These are phyloP conservation scores for Ephemerocybe angulata DNA, from an alignment of 768 basidiomycete species.

Conservation along the genomic window DNA sequence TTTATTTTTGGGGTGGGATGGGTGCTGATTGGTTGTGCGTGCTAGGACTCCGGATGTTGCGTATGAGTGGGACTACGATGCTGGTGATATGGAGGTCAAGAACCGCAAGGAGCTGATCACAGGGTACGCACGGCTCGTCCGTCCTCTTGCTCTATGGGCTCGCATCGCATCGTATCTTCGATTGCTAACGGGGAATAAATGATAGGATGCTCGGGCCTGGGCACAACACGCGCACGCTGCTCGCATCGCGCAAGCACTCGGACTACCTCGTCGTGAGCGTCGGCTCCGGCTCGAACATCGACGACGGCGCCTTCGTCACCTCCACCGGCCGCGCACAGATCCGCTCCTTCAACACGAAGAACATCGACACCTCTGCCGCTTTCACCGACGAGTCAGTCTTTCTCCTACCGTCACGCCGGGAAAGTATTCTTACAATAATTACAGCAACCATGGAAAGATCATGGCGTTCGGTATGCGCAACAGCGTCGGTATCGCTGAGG, in stretches of 20 bases:
- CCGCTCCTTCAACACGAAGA: conserved; percentile 11
- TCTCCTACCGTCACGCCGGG: too few relatives aligned
- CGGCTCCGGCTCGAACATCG: conserved; percentile 13
- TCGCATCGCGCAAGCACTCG: conserved; percentile 8
- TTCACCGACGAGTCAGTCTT: conserved; percentile 6
- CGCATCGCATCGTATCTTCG: background rate
- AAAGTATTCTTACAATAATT: too few relatives aligned
- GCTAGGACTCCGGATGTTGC: background rate
- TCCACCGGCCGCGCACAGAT: conserved; percentile 11
- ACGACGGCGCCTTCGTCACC: conserved; percentile 6
- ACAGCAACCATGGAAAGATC: conserved; percentile 2
- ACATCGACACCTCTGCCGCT: background rate
- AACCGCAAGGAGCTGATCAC: background rate
- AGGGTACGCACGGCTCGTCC: background rate
- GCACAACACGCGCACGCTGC: conserved; percentile 14
- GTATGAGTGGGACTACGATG: background rate
- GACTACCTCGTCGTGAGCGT: conserved; percentile 13
- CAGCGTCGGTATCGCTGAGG: conserved; percentile 15
- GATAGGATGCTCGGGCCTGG: conserved; percentile 6
- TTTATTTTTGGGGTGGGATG: background rate
- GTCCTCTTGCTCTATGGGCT: background rate
- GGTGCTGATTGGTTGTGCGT: background rate
- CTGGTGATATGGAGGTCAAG: background rate
- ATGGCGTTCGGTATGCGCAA: conserved; percentile 14
- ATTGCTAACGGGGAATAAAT: background rate